Evolutionary conservation across 2,329 filamentous ascomycete genomes (phyloP), one percentile per base, ranked within the genome.

Genomic region (Emergomyces orientalis): DNA sequence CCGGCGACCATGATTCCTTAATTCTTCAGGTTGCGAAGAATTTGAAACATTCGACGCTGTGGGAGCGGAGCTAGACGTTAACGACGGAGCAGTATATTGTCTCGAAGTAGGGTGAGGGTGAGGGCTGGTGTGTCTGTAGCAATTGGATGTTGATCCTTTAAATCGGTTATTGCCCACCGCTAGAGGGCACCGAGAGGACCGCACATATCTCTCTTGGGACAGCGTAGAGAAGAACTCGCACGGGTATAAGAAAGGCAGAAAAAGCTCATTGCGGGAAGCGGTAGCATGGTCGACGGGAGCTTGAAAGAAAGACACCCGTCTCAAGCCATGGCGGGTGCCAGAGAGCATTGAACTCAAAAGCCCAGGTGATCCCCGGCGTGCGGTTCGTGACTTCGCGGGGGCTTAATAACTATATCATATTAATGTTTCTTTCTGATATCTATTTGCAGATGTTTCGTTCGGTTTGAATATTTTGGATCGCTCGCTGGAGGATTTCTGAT

Each of bases 171-270:
- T 45, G 55, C 34, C 22, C n/a, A 30, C 11, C 17, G 30, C 7
- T 6, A 55, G 9, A n/a, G 39, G 39, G 34, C 22, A 3, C 7
- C 22, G 56, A 3, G 32, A 47, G 55, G 41, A 34, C 45, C 25
- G 25, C 17, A 54, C 41, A 34, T 55, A 56, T 30, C 52, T 39
- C 52, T 49, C 41, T 11, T 62, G 32, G 25, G 72, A 64, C 41
- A 65, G 66, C 56, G 72, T 72, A 17, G 72, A 68, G 63, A 72
- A 70, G 74, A 74, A 78, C 30, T 22, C 32, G 65, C 70, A 73
- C 60, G 78, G 78, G 66, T 79, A 80, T 43, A 79, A 75, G 63
- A 80, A 80, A 19, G 77, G 71, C 55, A 80, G 69, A 64, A 56
- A 39, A 32, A 77, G 77, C 67, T 79, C 76, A 68, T 76, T 63